These are phyloP conservation scores for Plasmodium malariae DNA, from an alignment of 169 alveolate genomes.

Conservation along the genomic window DNA sequence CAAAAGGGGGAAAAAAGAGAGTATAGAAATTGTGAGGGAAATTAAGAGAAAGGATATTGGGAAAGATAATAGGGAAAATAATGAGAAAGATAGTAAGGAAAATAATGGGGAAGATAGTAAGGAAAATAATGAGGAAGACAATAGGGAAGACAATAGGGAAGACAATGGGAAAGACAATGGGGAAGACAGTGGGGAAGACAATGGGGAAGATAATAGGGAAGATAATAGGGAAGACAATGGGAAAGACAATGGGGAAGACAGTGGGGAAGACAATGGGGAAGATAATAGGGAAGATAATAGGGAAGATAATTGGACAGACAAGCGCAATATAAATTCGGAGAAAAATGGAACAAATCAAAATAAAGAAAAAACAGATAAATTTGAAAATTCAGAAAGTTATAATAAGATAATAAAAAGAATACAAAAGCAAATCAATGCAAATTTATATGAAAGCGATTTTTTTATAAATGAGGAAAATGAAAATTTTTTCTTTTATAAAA, in stretches of 20 bases:
- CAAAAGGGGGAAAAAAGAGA: background rate
- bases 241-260: constrained; percentile 43
- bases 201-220: background rate
- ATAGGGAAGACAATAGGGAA: constrained; percentile 25
- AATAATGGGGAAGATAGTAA: constrained; percentile 73
- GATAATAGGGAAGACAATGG: background rate
- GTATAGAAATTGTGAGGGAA: background rate
- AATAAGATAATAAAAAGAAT: constrained; percentile 20
- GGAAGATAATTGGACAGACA: too few species aligned
- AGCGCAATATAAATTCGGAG: background rate
- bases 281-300: background rate
- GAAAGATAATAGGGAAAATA: background rate
- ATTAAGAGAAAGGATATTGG: background rate
- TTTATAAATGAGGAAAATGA: constrained; percentile 69
- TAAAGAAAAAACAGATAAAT: background rate
- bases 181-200: background rate
- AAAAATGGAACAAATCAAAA: background rate
- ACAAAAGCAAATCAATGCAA: constrained; percentile 31
- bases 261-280: constrained; percentile 56
- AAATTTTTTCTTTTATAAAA: constrained; percentile 64
- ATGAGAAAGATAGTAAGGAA: constrained; percentile 17
- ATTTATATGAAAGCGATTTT: constrained; percentile 52
- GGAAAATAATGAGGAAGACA: constrained; percentile 25
- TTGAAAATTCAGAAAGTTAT: background rate
- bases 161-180: constrained; percentile 52